phyloP scores from a whole-genome alignment of 2,329 filamentous ascomycete species.

The Aspergillus awamori region DNA sequence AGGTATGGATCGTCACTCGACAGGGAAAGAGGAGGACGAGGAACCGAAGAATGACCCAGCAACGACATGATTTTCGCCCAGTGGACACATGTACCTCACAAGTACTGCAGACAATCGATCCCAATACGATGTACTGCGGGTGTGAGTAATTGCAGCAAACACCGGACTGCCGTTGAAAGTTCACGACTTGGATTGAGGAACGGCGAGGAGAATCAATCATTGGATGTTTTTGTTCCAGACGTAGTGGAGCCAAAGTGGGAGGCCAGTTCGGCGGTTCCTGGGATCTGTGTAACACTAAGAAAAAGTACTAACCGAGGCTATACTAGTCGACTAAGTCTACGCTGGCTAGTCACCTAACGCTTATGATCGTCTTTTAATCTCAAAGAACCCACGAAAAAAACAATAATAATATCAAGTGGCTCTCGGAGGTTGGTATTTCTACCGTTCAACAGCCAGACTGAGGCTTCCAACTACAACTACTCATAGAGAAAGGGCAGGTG shows the following conservation, averaged over 20 bases:
- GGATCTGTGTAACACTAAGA: neutral
- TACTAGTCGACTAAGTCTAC: too few relatives aligned
- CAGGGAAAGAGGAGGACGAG: neutral
- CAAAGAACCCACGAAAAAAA: neutral
- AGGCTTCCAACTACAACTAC: too few relatives aligned
- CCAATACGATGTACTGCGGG: too few relatives aligned
- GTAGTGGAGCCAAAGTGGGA: slow-evolving; percentile 3
- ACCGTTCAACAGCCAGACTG: neutral
- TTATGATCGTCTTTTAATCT: neutral
- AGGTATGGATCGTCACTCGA: slow-evolving; percentile 13
- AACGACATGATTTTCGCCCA: neutral
- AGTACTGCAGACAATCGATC: neutral
- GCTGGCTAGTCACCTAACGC: neutral
- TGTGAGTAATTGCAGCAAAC: too few relatives aligned
- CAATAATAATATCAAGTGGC: too few relatives aligned
- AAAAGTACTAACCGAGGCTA: slow-evolving; percentile 1
- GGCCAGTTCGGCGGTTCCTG: slow-evolving; percentile 8
- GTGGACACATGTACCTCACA: neutral
- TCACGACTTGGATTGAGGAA: neutral
- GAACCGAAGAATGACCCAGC: neutral
- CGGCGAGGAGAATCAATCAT: neutral
- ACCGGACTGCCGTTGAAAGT: too few relatives aligned
- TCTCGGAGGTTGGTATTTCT: neutral
- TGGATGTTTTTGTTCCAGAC: neutral
- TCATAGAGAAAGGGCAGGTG: too few relatives aligned